Base-by-base conservation (phyloP, 202 grass and related monocot genomes). In the Dendrocalamus latiflorus region DNA sequence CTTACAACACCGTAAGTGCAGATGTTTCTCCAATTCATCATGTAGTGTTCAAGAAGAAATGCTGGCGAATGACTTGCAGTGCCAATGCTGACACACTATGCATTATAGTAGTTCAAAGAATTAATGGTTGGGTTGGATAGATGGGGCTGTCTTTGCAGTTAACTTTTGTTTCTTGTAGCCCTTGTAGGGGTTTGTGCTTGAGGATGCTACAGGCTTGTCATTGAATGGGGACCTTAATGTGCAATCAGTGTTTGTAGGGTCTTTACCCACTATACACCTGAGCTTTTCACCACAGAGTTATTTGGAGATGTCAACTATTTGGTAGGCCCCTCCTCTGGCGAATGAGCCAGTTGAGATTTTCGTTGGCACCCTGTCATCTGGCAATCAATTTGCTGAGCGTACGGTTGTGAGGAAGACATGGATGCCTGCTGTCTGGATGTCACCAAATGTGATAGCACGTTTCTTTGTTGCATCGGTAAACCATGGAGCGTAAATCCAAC, bases 391-490 rank as follows among this genome's bases (percentile, higher is more conserved):
- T 87, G 88, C 88, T 34, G 86, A 93, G 78, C 86, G 86, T 43
- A 97, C 90, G 91, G 88, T 84, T 13, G 86, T 97, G 22, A 97
- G 93, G 78, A 97, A 89, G 86, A 93, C 93, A 59, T 97, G 93
- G 93, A 93, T 97, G 86, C 89, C 91, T 67, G 28, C 84, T 76
- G 75, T 86, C 16, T 63, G 25, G 51, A 88, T 83, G 67, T 93
- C 89, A 64, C 57, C 85, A 45, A 93, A 89, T 58, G 63, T 86
- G 41, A 86, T 97, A 11, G 81, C 91, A 20, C 78, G 89, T 51
- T 97, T 97, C 58, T 97, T 97, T 60, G 91, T 93, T 81, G 91
- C 93, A 59, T 58, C 93, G 91, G 93, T 97, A 97, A 86, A 63
- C 15, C 47, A 38, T 78, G 25, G 21, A 42, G 18, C 7, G 1